Evolutionary conservation across 2,329 filamentous ascomycete species (phyloP), one percentile per base, ranked within the genome.

Genomic region (Ophiostoma ulmi): DNA sequence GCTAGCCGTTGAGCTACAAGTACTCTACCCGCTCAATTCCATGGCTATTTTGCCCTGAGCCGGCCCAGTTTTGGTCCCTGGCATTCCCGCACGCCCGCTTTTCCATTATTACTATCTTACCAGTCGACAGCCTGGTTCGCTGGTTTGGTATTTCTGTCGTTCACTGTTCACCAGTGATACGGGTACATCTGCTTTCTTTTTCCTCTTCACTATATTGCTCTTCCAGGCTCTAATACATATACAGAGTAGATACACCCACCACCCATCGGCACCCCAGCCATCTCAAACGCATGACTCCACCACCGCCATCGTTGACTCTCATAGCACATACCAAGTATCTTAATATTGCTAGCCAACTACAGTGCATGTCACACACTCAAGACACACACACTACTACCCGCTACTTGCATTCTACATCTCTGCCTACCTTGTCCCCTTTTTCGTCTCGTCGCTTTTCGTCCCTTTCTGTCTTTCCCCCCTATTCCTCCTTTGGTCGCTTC

Each of bases 401-500:
- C 61, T 65, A 7, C 31, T 31, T 20, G 13, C 61, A n/a, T 3
- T 11, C 11, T 17, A 64, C 58, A 22, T 63, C 26, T 38, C 26
- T 38, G 14, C 26, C 35, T 52, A 41, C 39, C 36, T 52, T 65
- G 44, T 67, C 70, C 48, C 68, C 70, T 68, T 68, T 72, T 71
- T 71, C 58, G n/a, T 35, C n/a, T 39, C 48, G 31, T 13, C 36
- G 13, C 44, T 65, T 66, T 63, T 41, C 36, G n/a, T n/a, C 22
- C 31, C 48, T 66, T 67, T 52, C 26, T 48, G 31, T 17, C 64
- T 72, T 36, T 58, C 52, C 65, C 68, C 71, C 69, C 64, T 69
- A 66, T 70, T 72, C 55, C 71, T 38, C 67, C 70, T 71, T 71
- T 68, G 69, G 68, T 22, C 67, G 22, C 63, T 17, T 38, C 61